phyloP scores from a whole-genome alignment of 2,329 filamentous ascomycete species.

The Pseudocercospora fuligena region DNA sequence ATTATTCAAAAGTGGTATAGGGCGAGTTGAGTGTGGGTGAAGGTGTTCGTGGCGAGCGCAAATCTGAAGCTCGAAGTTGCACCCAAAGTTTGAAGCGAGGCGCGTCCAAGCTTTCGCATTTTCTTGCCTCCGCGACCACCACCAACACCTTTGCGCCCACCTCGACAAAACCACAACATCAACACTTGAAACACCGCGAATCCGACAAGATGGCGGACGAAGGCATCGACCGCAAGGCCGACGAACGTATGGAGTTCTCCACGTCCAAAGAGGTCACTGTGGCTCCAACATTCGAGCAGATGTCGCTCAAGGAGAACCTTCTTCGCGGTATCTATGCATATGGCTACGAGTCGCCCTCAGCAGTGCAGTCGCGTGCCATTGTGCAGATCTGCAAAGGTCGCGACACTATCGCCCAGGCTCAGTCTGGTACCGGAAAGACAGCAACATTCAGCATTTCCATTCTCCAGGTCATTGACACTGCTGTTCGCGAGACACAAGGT shows the following conservation, averaged over 20 bases:
- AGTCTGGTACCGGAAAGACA: constrained; percentile 99
- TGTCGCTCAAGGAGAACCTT: constrained; percentile 97
- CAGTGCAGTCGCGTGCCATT: constrained; percentile 96
- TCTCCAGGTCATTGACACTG: constrained; percentile 96
- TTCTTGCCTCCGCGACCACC: constrained; percentile 1
- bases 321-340: constrained; percentile 98
- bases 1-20: not conserved
- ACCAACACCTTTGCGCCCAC: constrained; percentile 1
- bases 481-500: constrained; percentile 95
- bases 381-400: constrained; percentile 99
- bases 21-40: not conserved
- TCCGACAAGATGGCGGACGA: constrained; percentile 76
- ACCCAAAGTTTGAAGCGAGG: not conserved
- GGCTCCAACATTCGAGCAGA: constrained; percentile 82
- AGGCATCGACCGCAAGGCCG: constrained; percentile 85
- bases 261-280: constrained; percentile 98
- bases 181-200: constrained; percentile 17
- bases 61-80: not conserved
- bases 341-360: constrained; percentile 96
- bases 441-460: constrained; percentile 99
- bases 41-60: constrained; percentile 3
- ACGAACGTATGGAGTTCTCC: constrained; percentile 97
- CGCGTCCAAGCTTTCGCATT: constrained; percentile 4
- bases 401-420: constrained; percentile 97
- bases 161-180: constrained; percentile 7